phyloP scores from a whole-genome alignment of 2,329 filamentous ascomycete species.

The Phialophora macrospora region DNA sequence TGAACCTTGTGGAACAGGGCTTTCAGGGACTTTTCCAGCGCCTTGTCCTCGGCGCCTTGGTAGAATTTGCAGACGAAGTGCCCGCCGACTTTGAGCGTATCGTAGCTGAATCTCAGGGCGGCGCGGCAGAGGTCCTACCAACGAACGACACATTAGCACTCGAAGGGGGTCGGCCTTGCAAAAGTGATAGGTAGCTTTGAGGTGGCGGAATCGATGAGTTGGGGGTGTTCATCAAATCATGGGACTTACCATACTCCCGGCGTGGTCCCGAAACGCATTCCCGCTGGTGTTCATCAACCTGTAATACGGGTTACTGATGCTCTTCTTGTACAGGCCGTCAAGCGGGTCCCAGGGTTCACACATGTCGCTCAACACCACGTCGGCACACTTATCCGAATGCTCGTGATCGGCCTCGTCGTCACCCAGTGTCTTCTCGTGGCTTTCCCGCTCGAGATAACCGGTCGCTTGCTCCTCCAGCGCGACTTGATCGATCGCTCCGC shows the following conservation, averaged over 20 bases:
- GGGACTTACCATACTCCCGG: conserved; percentile 82
- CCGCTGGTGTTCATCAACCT: conserved; percentile 99
- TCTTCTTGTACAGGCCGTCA: conserved; percentile 78
- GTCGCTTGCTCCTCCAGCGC: conserved; percentile 35
- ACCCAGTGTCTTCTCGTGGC: conserved; percentile 43
- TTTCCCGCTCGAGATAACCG: conserved; percentile 37
- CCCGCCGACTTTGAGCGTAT: conserved; percentile 79
- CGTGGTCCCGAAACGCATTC: conserved; percentile 82
- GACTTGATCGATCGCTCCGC: conserved; percentile 11
- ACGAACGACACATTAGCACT: neutral
- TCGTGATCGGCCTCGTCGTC: conserved; percentile 45
- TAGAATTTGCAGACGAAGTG: conserved; percentile 99
- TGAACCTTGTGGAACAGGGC: conserved; percentile 79
- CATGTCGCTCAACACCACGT: conserved; percentile 98
- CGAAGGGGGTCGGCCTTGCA: neutral
- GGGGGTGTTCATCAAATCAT: neutral
- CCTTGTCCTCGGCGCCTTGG: conserved; percentile 83
- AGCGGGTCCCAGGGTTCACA: conserved; percentile 92
- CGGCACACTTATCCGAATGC: conserved; percentile 66
- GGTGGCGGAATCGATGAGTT: neutral
- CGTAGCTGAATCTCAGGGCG: conserved; percentile 81
- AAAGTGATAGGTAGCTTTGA: neutral
- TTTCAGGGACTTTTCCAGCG: conserved; percentile 73
- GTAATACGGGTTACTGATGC: conserved; percentile 90
- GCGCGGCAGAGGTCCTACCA: conserved; percentile 83